Base-by-base conservation (phyloP, 2,329 filamentous ascomycete species). In the Pezicula carpinea region DNA sequence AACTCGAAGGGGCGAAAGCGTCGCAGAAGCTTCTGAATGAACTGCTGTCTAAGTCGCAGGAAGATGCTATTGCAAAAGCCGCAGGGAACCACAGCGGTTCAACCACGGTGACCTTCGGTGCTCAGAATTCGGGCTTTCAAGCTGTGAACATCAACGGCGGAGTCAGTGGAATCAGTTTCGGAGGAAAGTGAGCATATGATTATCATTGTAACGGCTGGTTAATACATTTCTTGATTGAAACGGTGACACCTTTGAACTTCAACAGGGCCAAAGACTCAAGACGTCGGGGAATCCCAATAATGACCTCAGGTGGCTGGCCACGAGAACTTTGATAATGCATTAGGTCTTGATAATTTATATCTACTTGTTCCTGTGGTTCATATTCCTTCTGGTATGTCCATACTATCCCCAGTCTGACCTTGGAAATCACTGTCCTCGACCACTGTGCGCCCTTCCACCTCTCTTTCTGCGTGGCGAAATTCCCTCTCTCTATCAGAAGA, bases 41-140 rank as follows among this genome's bases (percentile, higher is more conserved):
- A 36, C 48, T 58, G 39, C 51, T 57, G 36, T 53, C 48, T 8
- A 58, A 52, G 50, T 49, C 50, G 19, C 49, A 51, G 45, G 55
- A 56, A 52, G 55, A 56, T 35, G 52, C 46, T 55, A 15, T 58
- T 51, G 41, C 47, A 17, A 56, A 53, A 50, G 52, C 49, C 6
- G 52, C 50, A 26, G 46, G 43, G 29, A 47, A 34, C 26, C 41
- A 55, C 35, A 50, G 10, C 39, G 22, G 46, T 50, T 52, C 41
- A 46, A 49, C 41, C 19, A 53, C 41, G 10, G 47, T 58, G 22
- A 58, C 26, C 3, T 58, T 58, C 29, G 54, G 55, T 38, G 21
- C 35, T 53, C 43, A 56, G 19, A 56, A 53, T 38, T 48, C 41
- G 41, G 54, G 54, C 42, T 47, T 53, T 32, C 52, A 58, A 50